Base-by-base conservation (phyloP, 2,329 filamentous ascomycete genomes). In the Talaromyces islandicus region DNA sequence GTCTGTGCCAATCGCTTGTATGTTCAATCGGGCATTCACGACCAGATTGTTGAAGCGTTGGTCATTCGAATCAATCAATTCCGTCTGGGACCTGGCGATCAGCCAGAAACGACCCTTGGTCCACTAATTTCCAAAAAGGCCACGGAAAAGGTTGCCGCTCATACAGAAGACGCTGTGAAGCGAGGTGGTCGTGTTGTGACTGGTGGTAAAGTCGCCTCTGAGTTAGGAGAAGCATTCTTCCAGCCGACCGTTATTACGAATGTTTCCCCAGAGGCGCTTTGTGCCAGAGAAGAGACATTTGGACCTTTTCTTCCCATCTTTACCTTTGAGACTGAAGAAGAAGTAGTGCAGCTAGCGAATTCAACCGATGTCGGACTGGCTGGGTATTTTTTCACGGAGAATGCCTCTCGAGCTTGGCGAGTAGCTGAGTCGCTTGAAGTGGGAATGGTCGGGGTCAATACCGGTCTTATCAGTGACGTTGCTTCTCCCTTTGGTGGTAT, bases 401-500 rank as follows among this genome's bases (percentile, higher is more conserved):
- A 89, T 68, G 63, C 89, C 12, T 78, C 83, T 68, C 77, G 87
- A 7, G 81, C 85, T 29, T 77, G 80, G 66, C 80, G 87, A 54
- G 83, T 90, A 0, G 84, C 86, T 0, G 87, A 90, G 75, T 81
- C 82, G 17, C 77, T 95, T 43, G 89, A 95, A 71, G 89, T 93
- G 1, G 91, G 91, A 57, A 95, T 95, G 91, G 85, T 95, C 1
- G 91, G 90, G 59, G 64, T 82, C 46, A 83, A 83, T 66, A 81
- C 80, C 3, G 81, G 57, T 10, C 4, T 48, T 2, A 48, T 59
- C 19, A 54, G 51, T 46, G 57, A 82, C 64, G 71, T 75, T 10
- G 80, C 79, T 3, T 38, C 32, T 3, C 14, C 32, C 32, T 38
- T 38, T 38, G 32, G 32, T 27, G 25, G 25, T 27, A 6, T 27